A percentile compares a stretch with the other conserved stretches of the same genome.
Conservation (phyloP, 495 filamentous ascomycete species). For the Lophiotrema nucula region DNA sequence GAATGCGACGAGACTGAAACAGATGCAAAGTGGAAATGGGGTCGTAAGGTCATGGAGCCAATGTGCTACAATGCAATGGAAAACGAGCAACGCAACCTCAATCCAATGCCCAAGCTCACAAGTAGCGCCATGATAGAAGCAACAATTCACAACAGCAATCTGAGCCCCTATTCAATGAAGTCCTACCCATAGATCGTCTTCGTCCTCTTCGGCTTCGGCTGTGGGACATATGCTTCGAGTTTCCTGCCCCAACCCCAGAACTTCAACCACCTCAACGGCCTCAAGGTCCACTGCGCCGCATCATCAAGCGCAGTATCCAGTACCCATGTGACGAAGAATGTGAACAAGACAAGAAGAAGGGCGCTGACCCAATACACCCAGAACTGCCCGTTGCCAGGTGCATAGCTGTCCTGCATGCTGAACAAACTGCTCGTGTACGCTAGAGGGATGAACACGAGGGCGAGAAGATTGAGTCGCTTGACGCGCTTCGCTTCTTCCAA, state of each 20-base stretch:
- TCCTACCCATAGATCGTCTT: not conserved
- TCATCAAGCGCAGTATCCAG: slow-evolving; percentile 25
- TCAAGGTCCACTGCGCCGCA: slow-evolving; percentile 17
- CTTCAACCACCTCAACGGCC: slow-evolving; percentile 2
- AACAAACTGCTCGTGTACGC: slow-evolving; percentile 24
- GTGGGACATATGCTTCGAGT: too few relatives aligned
- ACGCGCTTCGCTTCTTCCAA: slow-evolving; percentile 31
- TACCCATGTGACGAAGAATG: slow-evolving; percentile 13
- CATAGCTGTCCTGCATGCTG: slow-evolving; percentile 28
- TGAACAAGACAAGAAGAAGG: slow-evolving; percentile 4
- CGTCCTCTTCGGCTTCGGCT: not conserved
- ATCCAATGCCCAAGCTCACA: too few relatives aligned
- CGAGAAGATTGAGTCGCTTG: slow-evolving; percentile 28
- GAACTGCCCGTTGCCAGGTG: slow-evolving; percentile 19
- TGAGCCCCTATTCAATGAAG: too few relatives aligned
- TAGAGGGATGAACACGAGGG: slow-evolving; percentile 27
- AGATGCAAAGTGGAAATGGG: too few relatives aligned
- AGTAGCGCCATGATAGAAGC: too few relatives aligned
- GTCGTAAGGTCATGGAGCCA: too few relatives aligned
- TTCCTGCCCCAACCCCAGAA: not conserved
- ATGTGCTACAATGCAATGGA: too few relatives aligned
- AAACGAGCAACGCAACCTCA: too few relatives aligned
- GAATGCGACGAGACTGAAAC: too few relatives aligned
- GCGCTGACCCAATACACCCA: slow-evolving; percentile 33
- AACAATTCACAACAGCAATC: too few relatives aligned